A percentile compares a stretch with the other conserved stretches of the same genome.
These are phyloP conservation scores for Luzula sylvatica DNA, from an alignment of 176 grass and related monocot genomes.

Conservation along the genomic window DNA sequence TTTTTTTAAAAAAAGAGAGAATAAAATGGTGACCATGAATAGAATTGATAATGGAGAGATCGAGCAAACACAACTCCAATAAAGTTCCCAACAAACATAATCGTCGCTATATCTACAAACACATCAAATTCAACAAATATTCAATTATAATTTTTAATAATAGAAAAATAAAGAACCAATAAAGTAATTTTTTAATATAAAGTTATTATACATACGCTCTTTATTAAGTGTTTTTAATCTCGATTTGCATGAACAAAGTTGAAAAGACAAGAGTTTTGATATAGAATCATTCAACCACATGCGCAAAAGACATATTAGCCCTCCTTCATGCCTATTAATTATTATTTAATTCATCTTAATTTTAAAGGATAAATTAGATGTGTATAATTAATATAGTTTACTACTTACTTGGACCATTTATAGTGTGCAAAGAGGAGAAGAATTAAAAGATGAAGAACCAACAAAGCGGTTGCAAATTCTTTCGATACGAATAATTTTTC, in stretches of 20 bases:
- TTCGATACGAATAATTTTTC: conserved; percentile 89
- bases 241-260: conserved; percentile 33
- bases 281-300: conserved; percentile 35
- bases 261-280: conserved; percentile 29
- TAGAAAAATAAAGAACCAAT: background rate
- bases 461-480: conserved; percentile 54
- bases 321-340: conserved; percentile 48
- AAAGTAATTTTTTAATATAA: conserved; percentile 9
- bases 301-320: conserved; percentile 42
- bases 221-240: conserved; percentile 36
- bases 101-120: conserved; percentile 59
- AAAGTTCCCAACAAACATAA: conserved; percentile 94
- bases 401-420: conserved; percentile 82
- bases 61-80: conserved; percentile 72
- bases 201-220: conserved; percentile 35
- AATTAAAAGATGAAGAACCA: conserved; percentile 72
- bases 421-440: conserved; percentile 80
- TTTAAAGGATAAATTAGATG: conserved; percentile 6
- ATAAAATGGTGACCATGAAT: conserved; percentile 60
- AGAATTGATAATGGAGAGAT: conserved; percentile 88
- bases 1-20: background rate
- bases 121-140: conserved; percentile 12
- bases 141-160: conserved; percentile 30
- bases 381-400: background rate
- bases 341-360: conserved; percentile 3